Evolutionary conservation across 2,329 filamentous ascomycete species (phyloP).

Genomic region (Phoma sp.): DNA sequence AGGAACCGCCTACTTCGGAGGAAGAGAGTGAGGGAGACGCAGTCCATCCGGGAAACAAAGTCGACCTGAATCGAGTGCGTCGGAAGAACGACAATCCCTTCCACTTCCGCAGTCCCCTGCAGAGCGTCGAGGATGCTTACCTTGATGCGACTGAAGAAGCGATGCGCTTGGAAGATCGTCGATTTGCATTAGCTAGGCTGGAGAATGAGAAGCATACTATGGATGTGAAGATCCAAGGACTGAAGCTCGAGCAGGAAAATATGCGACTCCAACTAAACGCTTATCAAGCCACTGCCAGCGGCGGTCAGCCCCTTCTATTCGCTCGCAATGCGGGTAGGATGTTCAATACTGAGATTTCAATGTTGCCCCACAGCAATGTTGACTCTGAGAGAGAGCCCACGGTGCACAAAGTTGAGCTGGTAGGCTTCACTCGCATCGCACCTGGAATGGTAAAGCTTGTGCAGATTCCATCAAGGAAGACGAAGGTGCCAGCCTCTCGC

Average conservation of each 20-base stretch:
- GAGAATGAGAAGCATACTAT: conserved; percentile 17
- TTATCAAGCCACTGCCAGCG: not conserved
- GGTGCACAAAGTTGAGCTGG: conserved; percentile 18
- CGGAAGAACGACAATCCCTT: conserved; percentile 4
- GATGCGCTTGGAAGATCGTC: conserved; percentile 11
- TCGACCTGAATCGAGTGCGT: conserved; percentile 1
- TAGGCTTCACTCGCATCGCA: conserved; percentile 18
- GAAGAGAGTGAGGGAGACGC: not conserved
- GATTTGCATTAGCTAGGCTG: not conserved
- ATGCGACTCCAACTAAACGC: conserved; percentile 14
- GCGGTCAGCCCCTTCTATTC: too few species aligned
- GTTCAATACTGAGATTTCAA: conserved; percentile 7
- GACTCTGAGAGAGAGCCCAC: conserved; percentile 30
- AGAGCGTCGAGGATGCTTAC: conserved; percentile 28
- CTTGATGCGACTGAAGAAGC: conserved; percentile 26
- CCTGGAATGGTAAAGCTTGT: conserved; percentile 30
- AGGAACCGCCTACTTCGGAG: not conserved
- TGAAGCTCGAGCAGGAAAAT: conserved; percentile 20
- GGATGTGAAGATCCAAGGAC: conserved; percentile 12
- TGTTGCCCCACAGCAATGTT: conserved; percentile 25
- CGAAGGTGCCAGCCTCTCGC: not conserved
- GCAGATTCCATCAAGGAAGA: conserved; percentile 25
- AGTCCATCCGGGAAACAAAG: conserved; percentile 9
- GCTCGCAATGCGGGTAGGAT: conserved; percentile 16
- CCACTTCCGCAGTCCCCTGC: conserved; percentile 26